Conservation (phyloP, 768 basidiomycete genomes). For the Lentinula sp. region DNA sequence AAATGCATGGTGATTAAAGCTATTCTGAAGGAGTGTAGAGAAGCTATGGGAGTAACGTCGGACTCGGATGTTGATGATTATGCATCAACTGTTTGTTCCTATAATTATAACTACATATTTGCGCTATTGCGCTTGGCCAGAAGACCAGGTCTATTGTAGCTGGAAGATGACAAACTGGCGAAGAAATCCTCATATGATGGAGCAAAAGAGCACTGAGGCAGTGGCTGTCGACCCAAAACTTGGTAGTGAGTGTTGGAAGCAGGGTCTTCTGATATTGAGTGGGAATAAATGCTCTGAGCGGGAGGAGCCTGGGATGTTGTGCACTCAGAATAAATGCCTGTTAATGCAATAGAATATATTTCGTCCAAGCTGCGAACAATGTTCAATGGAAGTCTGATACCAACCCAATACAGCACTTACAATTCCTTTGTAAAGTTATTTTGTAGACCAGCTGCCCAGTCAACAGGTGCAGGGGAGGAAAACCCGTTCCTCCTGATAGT, state of each 20-base stretch:
- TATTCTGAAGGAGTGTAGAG: no score
- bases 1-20: no score
- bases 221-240: background rate
- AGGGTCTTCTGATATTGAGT: background rate
- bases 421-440: background rate
- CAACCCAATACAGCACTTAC: background rate
- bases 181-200: conserved; percentile 1
- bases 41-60: no score
- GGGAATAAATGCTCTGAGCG: background rate
- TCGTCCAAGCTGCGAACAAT: background rate
- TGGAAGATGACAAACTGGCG: background rate
- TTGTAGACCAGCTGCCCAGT: background rate
- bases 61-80: no score
- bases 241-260: background rate
- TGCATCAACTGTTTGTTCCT: no score
- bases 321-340: background rate
- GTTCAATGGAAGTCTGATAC: no score
- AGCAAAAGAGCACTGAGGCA: background rate
- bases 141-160: background rate
- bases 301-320: background rate
- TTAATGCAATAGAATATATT: background rate
- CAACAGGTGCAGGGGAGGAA: background rate
- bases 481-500: background rate
- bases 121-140: background rate
- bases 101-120: background rate